A percentile compares a stretch with the other conserved stretches of the same genome.
phyloP scores from a whole-genome alignment of 2,329 filamentous ascomycete species.

The Talaromyces sp. region DNA sequence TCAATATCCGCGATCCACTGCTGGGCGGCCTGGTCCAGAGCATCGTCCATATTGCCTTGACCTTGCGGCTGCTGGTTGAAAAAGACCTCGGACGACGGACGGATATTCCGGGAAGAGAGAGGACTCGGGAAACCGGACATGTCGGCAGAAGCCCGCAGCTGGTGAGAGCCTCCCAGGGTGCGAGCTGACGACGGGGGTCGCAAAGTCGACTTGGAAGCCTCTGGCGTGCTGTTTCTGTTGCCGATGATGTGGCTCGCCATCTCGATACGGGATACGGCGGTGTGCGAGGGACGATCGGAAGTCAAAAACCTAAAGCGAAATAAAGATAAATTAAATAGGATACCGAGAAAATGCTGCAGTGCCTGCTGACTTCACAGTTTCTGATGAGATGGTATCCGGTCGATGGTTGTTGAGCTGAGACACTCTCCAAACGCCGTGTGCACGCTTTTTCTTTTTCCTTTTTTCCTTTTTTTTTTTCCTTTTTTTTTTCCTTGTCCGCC shows the following conservation, averaged over 20 bases:
- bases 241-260: slow-evolving; percentile 64
- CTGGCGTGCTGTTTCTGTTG: slow-evolving; percentile 96
- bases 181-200: slow-evolving; percentile 82
- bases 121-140: slow-evolving; percentile 78
- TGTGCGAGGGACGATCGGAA: neutral
- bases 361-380: slow-evolving; percentile 59
- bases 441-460: neutral
- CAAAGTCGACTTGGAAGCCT: slow-evolving; percentile 74
- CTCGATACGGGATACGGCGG: slow-evolving; percentile 7
- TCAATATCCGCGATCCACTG: slow-evolving; percentile 99
- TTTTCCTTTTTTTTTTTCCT: neutral
- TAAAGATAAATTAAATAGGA: slow-evolving; percentile 29
- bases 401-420: neutral
- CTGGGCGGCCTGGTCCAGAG: slow-evolving; percentile 87
- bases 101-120: slow-evolving; percentile 70
- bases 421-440: neutral
- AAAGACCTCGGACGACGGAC: slow-evolving; percentile 87
- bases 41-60: slow-evolving; percentile 70
- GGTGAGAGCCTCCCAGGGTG: slow-evolving; percentile 70
- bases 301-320: neutral
- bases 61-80: slow-evolving; percentile 71
- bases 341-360: slow-evolving; percentile 62
- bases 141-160: slow-evolving; percentile 90
- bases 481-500: neutral
- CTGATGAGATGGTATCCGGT: neutral